Evolutionary conservation across 2,329 filamentous ascomycete species (phyloP).

Genomic region (Calonectria honghensis): DNA sequence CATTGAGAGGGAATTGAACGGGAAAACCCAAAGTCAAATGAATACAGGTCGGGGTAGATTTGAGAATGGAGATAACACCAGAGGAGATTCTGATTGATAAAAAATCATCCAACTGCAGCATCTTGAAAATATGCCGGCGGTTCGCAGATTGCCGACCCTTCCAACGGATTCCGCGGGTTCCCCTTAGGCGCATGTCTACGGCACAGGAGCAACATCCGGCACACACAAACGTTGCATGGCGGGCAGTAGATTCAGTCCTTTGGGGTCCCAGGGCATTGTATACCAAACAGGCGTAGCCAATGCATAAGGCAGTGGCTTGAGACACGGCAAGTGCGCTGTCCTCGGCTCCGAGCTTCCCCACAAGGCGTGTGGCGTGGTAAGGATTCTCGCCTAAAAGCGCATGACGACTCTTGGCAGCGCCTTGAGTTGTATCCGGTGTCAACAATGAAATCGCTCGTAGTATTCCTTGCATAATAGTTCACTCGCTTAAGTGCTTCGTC

Average conservation of each 20-base stretch:
- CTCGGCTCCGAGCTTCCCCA: constrained; percentile 14
- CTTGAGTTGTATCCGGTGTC: not conserved
- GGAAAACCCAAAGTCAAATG: not conserved
- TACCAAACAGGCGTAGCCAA: too few species aligned
- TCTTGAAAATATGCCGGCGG: not conserved
- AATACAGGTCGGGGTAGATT: not conserved
- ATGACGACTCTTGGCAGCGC: not conserved
- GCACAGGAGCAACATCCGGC: not conserved
- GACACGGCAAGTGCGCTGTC: not conserved
- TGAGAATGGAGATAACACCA: not conserved
- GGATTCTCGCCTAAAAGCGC: not conserved
- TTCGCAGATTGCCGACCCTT: not conserved
- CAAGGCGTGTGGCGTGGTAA: not conserved
- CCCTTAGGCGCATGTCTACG: not conserved
- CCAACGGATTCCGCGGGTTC: not conserved
- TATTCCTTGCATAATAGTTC: constrained; percentile 7
- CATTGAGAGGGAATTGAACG: not conserved
- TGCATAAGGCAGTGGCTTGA: not conserved
- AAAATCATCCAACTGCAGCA: not conserved
- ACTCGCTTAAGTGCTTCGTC: not conserved
- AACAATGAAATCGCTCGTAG: not conserved
- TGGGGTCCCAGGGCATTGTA: not conserved
- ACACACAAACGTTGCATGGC: not conserved
- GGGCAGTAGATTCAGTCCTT: not conserved
- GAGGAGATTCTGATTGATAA: not conserved